Percentiles rank a stretch among this genome's conserved stretches.
phyloP scores from a whole-genome alignment of 2,329 filamentous ascomycete species.

The Lasiodiplodia sp. region DNA sequence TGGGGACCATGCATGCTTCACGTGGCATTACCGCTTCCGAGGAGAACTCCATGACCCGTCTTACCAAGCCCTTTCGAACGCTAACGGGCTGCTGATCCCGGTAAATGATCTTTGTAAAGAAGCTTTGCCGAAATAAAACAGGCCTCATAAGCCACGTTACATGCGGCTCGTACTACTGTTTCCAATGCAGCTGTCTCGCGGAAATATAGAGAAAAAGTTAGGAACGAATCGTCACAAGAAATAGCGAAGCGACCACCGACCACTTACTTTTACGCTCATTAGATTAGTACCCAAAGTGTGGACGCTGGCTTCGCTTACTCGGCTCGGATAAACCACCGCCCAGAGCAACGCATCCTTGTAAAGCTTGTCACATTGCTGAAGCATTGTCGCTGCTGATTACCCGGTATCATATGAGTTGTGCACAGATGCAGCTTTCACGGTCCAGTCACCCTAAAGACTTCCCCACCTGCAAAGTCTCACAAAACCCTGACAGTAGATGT shows the following conservation, averaged over 20 bases:
- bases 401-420: too few relatives aligned
- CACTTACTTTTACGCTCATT: background rate
- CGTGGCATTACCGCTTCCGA: constrained; percentile 18
- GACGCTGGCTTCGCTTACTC: constrained; percentile 8
- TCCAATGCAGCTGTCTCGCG: background rate
- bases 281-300: background rate
- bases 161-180: background rate
- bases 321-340: background rate
- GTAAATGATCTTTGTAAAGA: background rate
- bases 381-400: too few relatives aligned
- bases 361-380: too few relatives aligned
- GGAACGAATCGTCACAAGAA: background rate
- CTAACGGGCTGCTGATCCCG: background rate
- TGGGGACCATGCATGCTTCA: background rate
- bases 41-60: constrained; percentile 6
- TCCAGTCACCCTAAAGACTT: too few relatives aligned
- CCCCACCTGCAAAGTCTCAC: background rate
- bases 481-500: background rate
- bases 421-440: too few relatives aligned
- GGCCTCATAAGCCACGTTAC: constrained; percentile 9
- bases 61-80: constrained; percentile 1
- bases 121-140: background rate
- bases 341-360: too few relatives aligned
- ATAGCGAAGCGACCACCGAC: background rate
- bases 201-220: background rate